Base-by-base conservation (phyloP, 1,284 basidiomycete species). In the Xanthoconium separans region DNA sequence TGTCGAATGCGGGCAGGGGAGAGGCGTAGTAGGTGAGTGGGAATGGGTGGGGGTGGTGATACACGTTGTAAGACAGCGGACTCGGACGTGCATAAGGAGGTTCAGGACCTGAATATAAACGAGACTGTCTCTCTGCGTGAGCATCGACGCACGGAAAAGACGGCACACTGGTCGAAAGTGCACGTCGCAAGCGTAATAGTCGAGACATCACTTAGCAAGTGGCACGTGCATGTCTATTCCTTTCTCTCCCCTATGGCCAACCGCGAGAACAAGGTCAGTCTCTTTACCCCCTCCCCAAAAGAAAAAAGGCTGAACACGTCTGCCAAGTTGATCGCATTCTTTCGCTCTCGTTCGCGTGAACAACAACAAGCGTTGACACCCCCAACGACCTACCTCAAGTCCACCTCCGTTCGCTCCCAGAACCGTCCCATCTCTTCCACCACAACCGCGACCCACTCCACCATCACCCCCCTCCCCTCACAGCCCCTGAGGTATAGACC, bases 11-110 rank as follows among this genome's bases (percentile, higher is more conserved):
- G 0, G 91, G 86, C 0, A 99, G 78, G 1, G 85, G 75, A 0
- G 79, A 70, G 0, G 85, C 77, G 74, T 98, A 98, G 74, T 98
- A 98, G 13, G 85, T 78, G 13, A 99, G 81, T 0, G 81, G 78
- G 27, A 98, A 77, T 0, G 89, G 82, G 2, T 72, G 63, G 0
- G 73, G 58, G 60, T 90, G 85, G 57, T 82, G 82, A 65, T 87
- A 94, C 27, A 79, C 69, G 40, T 78, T 73, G 75, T 91, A 92
- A 0, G 85, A 81, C 11, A 78, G 71, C 1, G 89, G 89, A 51
- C 75, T 85, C 0, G 89, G 89, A 15, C 89, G 81, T 0, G 86
- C 85, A 63, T 92, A 92, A 0, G 88, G 78, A 0, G 88, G 87
- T 63, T 92, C 89, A 0, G 89, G 90, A 10, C 89, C 89, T 45